phyloP scores from a whole-genome alignment of 2,329 filamentous ascomycete species.

The Neocatenulostroma microsporum region DNA sequence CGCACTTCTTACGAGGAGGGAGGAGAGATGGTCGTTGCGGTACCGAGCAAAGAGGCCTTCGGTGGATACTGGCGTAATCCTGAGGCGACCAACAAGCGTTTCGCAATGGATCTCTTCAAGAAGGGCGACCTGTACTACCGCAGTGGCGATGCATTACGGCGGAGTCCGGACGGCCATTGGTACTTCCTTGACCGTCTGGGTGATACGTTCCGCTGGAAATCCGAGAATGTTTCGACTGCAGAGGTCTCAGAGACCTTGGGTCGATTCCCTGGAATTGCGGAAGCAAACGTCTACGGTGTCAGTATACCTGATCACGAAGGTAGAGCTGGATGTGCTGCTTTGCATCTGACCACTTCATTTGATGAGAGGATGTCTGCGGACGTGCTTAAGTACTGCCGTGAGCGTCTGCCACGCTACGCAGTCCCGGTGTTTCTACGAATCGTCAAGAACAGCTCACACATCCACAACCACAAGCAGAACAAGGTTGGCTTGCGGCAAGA shows the following conservation, averaged over 20 bases:
- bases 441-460: constrained; percentile 48
- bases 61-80: constrained; percentile 63
- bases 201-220: constrained; percentile 43
- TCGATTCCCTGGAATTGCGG: constrained; percentile 33
- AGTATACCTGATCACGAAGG: constrained; percentile 39
- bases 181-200: constrained; percentile 41
- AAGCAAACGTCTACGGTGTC: constrained; percentile 43
- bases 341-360: constrained; percentile 44
- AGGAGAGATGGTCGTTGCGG: constrained; percentile 62
- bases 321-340: constrained; percentile 50
- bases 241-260: constrained; percentile 39
- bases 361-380: constrained; percentile 45
- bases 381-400: constrained; percentile 50
- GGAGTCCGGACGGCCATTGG: constrained; percentile 36
- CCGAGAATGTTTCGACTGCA: constrained; percentile 41
- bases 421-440: constrained; percentile 53
- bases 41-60: constrained; percentile 52
- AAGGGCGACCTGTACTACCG: constrained; percentile 41
- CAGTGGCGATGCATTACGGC: constrained; percentile 38
- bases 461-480: constrained; percentile 74
- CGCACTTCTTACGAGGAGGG: constrained; percentile 58
- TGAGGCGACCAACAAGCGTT: constrained; percentile 54
- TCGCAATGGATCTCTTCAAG: constrained; percentile 38
- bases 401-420: constrained; percentile 62
- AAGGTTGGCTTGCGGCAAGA: constrained; percentile 63